Percentiles rank a stretch among this genome's conserved stretches.
phyloP scores from a whole-genome alignment of 2,329 filamentous ascomycete species.

The Pseudogymnoascus destructans region DNA sequence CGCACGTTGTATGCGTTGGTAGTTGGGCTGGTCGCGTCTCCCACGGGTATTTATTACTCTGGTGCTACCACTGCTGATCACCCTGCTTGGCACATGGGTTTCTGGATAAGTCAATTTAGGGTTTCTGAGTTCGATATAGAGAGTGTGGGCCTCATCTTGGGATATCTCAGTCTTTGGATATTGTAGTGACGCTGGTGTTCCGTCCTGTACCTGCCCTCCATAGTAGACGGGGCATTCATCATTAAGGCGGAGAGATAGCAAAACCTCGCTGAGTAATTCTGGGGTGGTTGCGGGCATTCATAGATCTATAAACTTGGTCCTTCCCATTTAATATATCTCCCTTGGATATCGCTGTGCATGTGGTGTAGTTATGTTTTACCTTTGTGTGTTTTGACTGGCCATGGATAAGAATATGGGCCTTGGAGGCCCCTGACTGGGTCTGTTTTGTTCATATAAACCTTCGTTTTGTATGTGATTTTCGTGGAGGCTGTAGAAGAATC shows the following conservation, averaged over 20 bases:
- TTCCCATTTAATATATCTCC: neutral
- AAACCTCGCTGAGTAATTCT: neutral
- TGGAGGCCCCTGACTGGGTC: neutral
- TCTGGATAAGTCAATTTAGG: slow-evolving; percentile 2
- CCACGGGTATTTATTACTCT: slow-evolving; percentile 16
- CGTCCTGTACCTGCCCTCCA: neutral
- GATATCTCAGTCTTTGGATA: neutral
- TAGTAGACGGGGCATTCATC: neutral
- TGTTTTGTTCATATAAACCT: neutral
- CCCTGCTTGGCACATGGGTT: neutral
- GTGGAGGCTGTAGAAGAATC: neutral
- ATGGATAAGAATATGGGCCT: neutral
- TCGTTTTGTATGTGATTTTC: neutral
- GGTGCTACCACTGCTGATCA: slow-evolving; percentile 1
- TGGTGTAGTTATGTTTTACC: neutral
- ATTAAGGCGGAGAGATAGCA: neutral
- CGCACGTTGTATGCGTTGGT: slow-evolving; percentile 20
- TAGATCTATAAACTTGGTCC: slow-evolving; percentile 6
- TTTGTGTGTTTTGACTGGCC: neutral
- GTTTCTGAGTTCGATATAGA: slow-evolving; percentile 6
- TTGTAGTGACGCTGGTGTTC: neutral
- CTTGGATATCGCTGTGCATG: neutral
- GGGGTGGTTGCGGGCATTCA: neutral
- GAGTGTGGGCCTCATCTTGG: neutral
- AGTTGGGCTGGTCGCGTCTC: slow-evolving; percentile 40